Conservation (phyloP, 2,329 filamentous ascomycete genomes). For the Grosmannia huntii region DNA sequence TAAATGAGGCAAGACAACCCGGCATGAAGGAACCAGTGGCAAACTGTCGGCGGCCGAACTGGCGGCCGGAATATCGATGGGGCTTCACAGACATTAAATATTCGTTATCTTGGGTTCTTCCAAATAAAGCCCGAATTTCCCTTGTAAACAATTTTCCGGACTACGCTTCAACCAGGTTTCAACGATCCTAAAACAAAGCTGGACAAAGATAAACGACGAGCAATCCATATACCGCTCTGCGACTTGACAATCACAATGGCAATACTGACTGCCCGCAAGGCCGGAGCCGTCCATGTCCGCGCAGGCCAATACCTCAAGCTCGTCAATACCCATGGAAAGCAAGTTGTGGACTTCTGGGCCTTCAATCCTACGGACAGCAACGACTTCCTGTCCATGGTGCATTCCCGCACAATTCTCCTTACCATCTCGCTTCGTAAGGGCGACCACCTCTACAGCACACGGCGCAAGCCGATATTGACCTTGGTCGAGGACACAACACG, state of each 20-base stretch:
- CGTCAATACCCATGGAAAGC: conserved; percentile 33
- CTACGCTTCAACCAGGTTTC: no score
- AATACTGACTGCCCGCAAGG: conserved; percentile 28
- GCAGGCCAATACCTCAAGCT: conserved; percentile 28
- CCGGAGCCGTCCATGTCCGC: conserved; percentile 23
- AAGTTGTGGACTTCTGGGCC: conserved; percentile 37
- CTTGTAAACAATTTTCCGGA: not conserved
- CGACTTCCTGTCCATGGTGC: conserved; percentile 25
- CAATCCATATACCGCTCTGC: no score
- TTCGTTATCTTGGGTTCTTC: not conserved
- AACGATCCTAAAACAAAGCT: no score
- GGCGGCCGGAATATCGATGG: not conserved
- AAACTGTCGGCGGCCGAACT: not conserved
- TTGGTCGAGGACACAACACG: conserved; percentile 23
- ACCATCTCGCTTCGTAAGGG: conserved; percentile 17
- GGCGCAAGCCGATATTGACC: conserved; percentile 22
- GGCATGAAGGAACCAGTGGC: not conserved
- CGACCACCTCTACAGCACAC: conserved; percentile 23
- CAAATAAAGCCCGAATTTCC: not conserved
- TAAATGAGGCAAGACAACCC: not conserved
- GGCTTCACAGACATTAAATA: not conserved
- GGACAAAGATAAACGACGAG: not conserved
- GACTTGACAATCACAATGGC: conserved; percentile 4
- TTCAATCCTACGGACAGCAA: conserved; percentile 23
- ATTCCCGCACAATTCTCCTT: conserved; percentile 21